phyloP scores from a whole-genome alignment of 169 alveolate species.

The Eimeria maxima region DNA sequence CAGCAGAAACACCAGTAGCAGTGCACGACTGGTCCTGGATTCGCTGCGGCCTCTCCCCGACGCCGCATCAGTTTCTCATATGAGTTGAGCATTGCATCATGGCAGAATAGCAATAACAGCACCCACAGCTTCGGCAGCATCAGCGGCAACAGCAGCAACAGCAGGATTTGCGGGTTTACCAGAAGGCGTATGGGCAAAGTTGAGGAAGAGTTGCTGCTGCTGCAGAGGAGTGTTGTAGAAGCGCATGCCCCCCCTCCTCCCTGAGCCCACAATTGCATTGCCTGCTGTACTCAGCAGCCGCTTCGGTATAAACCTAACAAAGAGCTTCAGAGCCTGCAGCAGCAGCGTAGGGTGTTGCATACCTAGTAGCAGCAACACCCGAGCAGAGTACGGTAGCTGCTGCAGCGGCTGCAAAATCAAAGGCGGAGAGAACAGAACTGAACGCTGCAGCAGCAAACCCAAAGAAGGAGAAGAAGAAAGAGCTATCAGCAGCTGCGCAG shows the following conservation, averaged over 20 bases:
- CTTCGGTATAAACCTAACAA: conserved; percentile 61
- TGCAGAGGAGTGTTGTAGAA: conserved; percentile 74
- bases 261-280: conserved; percentile 60
- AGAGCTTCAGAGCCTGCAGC: conserved; percentile 28
- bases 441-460: conserved; percentile 15
- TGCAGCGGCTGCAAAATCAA: conserved; percentile 75
- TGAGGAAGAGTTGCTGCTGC: conserved; percentile 73
- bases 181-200: conserved; percentile 77
- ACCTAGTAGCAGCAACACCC: conserved; percentile 64
- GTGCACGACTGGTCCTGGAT: not conserved
- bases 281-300: conserved; percentile 66
- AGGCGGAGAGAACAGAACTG: conserved; percentile 79
- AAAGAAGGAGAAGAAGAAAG: conserved; percentile 39
- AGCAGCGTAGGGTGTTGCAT: conserved; percentile 49
- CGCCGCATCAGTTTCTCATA: not conserved
- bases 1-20: conserved; percentile 7
- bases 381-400: conserved; percentile 71
- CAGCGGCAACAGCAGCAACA: conserved; percentile 6
- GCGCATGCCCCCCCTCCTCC: conserved; percentile 58
- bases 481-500: conserved; percentile 78
- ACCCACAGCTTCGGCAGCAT: conserved; percentile 29
- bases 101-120: not conserved
- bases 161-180: conserved; percentile 20
- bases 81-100: not conserved
- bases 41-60: not conserved